Evolutionary conservation across 2,329 filamentous ascomycete species (phyloP), one percentile per base, ranked within the genome.

Genomic region (Chaetomiaceae sp.): DNA sequence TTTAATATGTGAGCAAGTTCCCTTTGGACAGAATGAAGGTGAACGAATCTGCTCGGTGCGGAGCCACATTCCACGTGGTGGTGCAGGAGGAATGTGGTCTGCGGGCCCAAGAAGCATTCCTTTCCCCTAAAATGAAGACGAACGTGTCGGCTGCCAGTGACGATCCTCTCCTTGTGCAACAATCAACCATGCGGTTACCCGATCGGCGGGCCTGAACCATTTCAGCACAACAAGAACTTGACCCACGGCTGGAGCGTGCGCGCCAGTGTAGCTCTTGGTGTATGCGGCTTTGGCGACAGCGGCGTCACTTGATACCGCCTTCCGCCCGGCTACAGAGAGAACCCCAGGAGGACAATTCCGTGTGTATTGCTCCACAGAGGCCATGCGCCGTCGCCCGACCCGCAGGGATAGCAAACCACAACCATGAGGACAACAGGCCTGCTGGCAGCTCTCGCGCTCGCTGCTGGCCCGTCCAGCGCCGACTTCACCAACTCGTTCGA

Each of bases 401-500:
- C 14, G 25, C 36, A 7, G 19, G 25, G 19, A 25, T 19, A 46
- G 15, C 12, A 20, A 38, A 9, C 17, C 17, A 37, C 33, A 27
- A 54, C 20, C 23, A 55, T 36, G 48, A 53, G 40, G 14, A 38
- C 47, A 31, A 23, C 42, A 5, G 17, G 29, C 20, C 15, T 52
- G 20, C 19, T 59, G 43, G 45, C 51, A 12, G 40, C 45, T 3
- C 7, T 54, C 38, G 27, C 47, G 12, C 14, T 54, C 3, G 25
- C 31, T 20, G 34, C 44, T 25, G 34, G 31, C 20, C 25, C 5
- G 34, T 17, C 37, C 11, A 43, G 31, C 12, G 61, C 61, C 19
- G 57, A 54, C 1, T 66, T 66, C 45, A 63, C 59, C n/a, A 65
- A 59, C 49, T 58, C 61, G 5, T 67, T 66, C 45, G 53, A 53